Base-by-base conservation (phyloP, 73 alveolate genomes). In the Paramecium biaurelia region DNA sequence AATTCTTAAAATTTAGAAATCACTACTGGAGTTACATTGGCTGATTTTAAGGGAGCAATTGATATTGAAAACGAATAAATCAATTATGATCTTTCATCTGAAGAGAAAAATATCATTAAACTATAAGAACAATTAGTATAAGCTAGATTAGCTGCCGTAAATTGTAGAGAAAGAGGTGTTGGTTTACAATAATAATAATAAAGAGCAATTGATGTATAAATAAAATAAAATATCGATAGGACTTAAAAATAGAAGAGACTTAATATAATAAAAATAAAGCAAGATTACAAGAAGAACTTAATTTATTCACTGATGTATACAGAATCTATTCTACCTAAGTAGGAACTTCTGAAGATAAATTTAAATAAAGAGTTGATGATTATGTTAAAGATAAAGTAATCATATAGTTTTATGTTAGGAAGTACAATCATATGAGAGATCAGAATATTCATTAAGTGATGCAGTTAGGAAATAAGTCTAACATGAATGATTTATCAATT, bases 41-140 rank as follows among this genome's bases (percentile, higher is more conserved):
- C 76, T 79, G 90, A 79, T 18, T 79, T 79, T 24, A 79, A 79
- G 72, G 90, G 90, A 79, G 90, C 90, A 79, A 79, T 79, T 30
- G 90, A 79, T 79, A 41, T 79, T 18, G 90, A 79, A 14, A 79
- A 79, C 23, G 90, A 79, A 79, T 79, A 79, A 42, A 43, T 79
- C 28, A 79, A 47, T 30, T 79, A 30, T 24, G 90, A 79, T 6
- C 56, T 79, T 11, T 9, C 30, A 9, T 79, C 56, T 23, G 90
- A 79, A 45, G 23, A 79, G 37, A 43, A 45, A 10, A 79, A 79
- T 24, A 14, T 79, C 20, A 42, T 79, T 23, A 79, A 79, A 42
- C 56, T 79, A 34, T 21, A 34, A 11, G 74, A 79, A 38, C 10
- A 45, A 79, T 38, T 79, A 24, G 56, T 45, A 15, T 20, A 79